These are phyloP conservation scores for Hymenoscyphus fructigenus DNA, from an alignment of 2,329 filamentous ascomycete species.

Conservation along the genomic window DNA sequence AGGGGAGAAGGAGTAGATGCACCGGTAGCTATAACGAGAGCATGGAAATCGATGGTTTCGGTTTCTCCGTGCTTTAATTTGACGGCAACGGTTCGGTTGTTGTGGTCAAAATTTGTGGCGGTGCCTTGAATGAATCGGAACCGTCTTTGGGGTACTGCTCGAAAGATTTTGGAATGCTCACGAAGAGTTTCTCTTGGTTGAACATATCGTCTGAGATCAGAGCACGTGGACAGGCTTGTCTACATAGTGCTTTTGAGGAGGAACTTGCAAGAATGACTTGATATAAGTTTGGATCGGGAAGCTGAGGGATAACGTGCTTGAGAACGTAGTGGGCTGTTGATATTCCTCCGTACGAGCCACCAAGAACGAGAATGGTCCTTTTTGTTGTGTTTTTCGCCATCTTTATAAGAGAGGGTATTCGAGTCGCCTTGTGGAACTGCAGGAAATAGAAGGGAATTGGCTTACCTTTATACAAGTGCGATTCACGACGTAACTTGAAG, in stretches of 20 bases:
- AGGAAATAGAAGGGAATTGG: neutral
- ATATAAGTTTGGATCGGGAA: slow-evolving; percentile 40
- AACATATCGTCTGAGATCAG: slow-evolving; percentile 47
- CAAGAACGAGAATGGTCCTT: slow-evolving; percentile 49
- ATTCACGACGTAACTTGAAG: neutral
- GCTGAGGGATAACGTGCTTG: slow-evolving; percentile 48
- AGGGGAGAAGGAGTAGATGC: slow-evolving; percentile 47
- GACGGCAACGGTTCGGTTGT: slow-evolving; percentile 37
- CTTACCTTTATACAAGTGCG: neutral
- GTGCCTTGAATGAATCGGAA: slow-evolving; percentile 47
- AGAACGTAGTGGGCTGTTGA: slow-evolving; percentile 53
- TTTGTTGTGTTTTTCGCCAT: slow-evolving; percentile 13
- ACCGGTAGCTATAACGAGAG: slow-evolving; percentile 51
- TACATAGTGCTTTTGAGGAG: slow-evolving; percentile 43
- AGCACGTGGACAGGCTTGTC: slow-evolving; percentile 47
- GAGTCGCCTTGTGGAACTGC: neutral
- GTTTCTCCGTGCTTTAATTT: slow-evolving; percentile 12
- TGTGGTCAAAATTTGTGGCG: slow-evolving; percentile 40
- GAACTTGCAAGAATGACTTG: slow-evolving; percentile 45
- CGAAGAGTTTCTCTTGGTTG: slow-evolving; percentile 46
- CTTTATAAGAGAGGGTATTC: neutral
- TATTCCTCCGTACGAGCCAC: slow-evolving; percentile 52
- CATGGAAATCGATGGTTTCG: slow-evolving; percentile 40
- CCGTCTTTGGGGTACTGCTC: slow-evolving; percentile 38
- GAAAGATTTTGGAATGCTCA: slow-evolving; percentile 41